Base-by-base conservation (phyloP, 805 yeast genomes). In the Wickerhamiella kurtzmanii region DNA sequence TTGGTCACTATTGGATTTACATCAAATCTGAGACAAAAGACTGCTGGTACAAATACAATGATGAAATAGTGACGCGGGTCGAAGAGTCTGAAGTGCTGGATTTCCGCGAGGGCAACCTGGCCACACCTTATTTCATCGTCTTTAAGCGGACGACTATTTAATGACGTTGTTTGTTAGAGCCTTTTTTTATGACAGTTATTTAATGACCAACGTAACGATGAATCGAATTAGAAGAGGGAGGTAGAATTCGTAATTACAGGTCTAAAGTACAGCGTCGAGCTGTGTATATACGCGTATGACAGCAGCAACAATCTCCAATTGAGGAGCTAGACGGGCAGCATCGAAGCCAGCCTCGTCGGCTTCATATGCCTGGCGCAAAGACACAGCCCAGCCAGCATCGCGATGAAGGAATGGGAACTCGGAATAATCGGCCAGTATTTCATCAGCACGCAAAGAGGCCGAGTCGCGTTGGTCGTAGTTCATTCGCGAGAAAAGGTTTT, bases 1-100 rank as follows among this genome's bases (percentile, higher is more conserved):
- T 84, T 59, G 98, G 98, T 2, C 98, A 92, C 64, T 92, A 92
- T 63, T 92, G 97, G 96, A 76, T 89, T 16, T 92, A 89, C 60
- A 88, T 92, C 51, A 77, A 75, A 49, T 97, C 92, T 63, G 75
- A 78, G 2, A 72, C 72, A 51, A 70, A 72, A 17, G 72, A 75
- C 22, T 66, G 82, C 18, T 92, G 78, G 75, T 71, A 96, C 51
- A 88, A 86, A 67, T 92, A 92, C 63, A 92, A 92, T 59, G 98
- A 92, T 66, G 97, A 92, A 57, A 72, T 73, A n/a, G 94, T 92
- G n/a, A 77, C 86, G 2, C 94, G 81, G 53, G 96, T 82, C 1
- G 78, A 79, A 49, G 67, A 64, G 25, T 74, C 70, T 41, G 75
- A 69, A 45, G 68, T 64, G 18, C 60, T 60, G 48, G 58, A 60